Conservation (phyloP, 2,329 filamentous ascomycete species). For the Coniochaeta prunicola region DNA sequence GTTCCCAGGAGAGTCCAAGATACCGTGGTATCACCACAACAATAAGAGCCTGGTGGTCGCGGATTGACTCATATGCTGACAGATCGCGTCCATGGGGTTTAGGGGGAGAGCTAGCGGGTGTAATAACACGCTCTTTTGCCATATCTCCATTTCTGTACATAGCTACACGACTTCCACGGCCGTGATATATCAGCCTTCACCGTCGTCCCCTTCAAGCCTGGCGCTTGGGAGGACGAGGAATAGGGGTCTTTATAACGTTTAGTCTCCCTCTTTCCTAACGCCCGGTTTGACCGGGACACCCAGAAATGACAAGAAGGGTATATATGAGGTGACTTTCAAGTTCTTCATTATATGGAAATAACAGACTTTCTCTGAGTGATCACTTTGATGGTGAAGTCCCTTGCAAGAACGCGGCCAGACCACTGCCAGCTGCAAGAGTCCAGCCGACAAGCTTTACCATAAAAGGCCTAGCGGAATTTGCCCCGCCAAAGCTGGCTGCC, state of each 20-base stretch:
- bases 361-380: too few relatives aligned
- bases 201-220: conserved; percentile 1
- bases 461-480: not conserved
- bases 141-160: conserved; percentile 1
- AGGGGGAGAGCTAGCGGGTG: not conserved
- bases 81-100: not conserved
- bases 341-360: too few relatives aligned
- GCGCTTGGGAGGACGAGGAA: not conserved
- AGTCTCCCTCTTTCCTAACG: not conserved
- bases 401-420: not conserved
- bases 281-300: not conserved
- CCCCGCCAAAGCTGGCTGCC: not conserved
- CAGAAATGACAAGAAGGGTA: too few relatives aligned
- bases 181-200: not conserved
- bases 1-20: conserved; percentile 33
- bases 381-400: too few relatives aligned
- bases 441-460: not conserved
- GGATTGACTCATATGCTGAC: not conserved
- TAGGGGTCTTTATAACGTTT: not conserved
- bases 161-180: not conserved
- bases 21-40: conserved; percentile 6
- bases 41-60: not conserved
- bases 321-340: too few relatives aligned
- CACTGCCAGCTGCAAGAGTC: not conserved
- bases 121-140: not conserved